Percentiles rank a stretch among this genome's conserved stretches.
Evolutionary conservation across 345 rosid genomes (phyloP).

Genomic region (Bruguiera sexangula): DNA sequence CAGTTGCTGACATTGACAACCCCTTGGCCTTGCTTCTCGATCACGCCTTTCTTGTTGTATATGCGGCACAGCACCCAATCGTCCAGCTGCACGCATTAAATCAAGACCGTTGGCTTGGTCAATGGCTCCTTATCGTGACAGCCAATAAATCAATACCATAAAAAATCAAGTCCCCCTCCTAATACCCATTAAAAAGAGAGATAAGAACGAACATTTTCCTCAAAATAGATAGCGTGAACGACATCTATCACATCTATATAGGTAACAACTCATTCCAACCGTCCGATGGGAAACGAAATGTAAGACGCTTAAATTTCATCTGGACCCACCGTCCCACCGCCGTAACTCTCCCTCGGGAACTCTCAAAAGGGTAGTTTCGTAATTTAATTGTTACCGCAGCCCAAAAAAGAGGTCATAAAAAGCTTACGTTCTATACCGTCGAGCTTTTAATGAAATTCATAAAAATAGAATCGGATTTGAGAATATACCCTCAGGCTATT

Average conservation of each 20-base stretch:
- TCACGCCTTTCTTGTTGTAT: slow-evolving; percentile 80
- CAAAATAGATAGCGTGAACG: too few species aligned
- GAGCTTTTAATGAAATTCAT: too few species aligned
- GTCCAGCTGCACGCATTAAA: slow-evolving; percentile 55
- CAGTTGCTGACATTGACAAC: background rate
- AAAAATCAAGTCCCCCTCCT: background rate
- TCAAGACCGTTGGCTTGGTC: background rate
- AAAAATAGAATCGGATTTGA: background rate
- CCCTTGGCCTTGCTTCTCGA: slow-evolving; percentile 49
- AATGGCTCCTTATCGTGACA: background rate
- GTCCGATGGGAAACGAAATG: background rate
- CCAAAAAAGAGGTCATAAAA: too few species aligned
- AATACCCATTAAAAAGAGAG: background rate
- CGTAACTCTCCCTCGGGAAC: too few species aligned
- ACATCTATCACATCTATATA: too few species aligned
- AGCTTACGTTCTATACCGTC: too few species aligned
- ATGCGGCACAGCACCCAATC: slow-evolving; percentile 98
- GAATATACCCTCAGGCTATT: slow-evolving; percentile 74
- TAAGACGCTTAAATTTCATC: too few species aligned
- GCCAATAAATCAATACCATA: background rate
- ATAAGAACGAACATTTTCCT: slow-evolving; percentile 30
- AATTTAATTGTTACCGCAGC: too few species aligned
- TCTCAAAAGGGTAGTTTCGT: too few species aligned
- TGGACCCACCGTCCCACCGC: too few species aligned
- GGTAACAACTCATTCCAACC: background rate